phyloP scores from a whole-genome alignment of 2,329 filamentous ascomycete species.

The Aspergillus pseudoterreus region DNA sequence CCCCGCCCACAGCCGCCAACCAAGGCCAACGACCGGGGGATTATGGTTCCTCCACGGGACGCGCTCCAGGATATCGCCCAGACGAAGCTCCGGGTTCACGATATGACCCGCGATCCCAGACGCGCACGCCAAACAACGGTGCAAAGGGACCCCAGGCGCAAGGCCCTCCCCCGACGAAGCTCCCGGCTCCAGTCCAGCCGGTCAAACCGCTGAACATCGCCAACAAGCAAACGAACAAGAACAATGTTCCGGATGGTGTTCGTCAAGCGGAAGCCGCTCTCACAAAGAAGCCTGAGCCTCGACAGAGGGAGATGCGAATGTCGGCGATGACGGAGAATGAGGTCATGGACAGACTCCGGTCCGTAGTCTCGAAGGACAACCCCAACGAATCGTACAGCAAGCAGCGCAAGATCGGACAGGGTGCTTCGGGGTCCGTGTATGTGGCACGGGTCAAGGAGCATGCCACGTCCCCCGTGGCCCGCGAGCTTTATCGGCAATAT shows the following conservation, averaged over 20 bases:
- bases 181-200: slow-evolving; percentile 51
- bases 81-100: slow-evolving; percentile 24
- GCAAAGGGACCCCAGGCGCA: slow-evolving; percentile 36
- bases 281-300: slow-evolving; percentile 72
- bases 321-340: slow-evolving; percentile 96
- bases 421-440: slow-evolving; percentile 95
- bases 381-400: slow-evolving; percentile 95
- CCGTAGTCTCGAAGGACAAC: slow-evolving; percentile 93
- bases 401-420: slow-evolving; percentile 99
- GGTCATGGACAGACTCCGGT: slow-evolving; percentile 92
- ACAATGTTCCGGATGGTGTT: slow-evolving; percentile 59
- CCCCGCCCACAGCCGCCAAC: slow-evolving; percentile 54
- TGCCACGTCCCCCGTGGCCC: slow-evolving; percentile 75
- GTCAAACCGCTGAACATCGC: slow-evolving; percentile 79
- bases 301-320: slow-evolving; percentile 93
- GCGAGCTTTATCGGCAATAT: slow-evolving; percentile 72
- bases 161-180: slow-evolving; percentile 55
- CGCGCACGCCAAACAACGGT: slow-evolving; percentile 45
- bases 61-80: slow-evolving; percentile 34
- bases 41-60: slow-evolving; percentile 23
- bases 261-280: slow-evolving; percentile 88
- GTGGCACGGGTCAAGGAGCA: slow-evolving; percentile 92
- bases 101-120: slow-evolving; percentile 15
- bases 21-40: slow-evolving; percentile 23
- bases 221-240: slow-evolving; percentile 57